Percentiles rank a stretch among this genome's conserved stretches.
Conservation (phyloP, 1,139 yeast genomes). For the Pichia sp. region DNA sequence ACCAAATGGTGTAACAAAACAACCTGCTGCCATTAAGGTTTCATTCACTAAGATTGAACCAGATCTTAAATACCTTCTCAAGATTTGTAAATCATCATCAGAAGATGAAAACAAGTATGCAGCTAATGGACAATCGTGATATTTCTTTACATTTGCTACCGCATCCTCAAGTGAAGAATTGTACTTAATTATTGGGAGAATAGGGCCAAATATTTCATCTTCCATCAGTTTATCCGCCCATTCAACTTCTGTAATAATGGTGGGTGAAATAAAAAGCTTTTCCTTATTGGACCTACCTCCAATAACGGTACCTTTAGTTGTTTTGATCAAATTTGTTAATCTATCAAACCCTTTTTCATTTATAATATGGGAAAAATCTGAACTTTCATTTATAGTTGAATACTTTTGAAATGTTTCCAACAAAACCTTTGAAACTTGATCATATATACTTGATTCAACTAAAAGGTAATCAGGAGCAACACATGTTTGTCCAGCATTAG, state of each 20-base stretch:
- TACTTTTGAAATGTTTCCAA: conserved; percentile 40
- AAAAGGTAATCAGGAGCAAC: conserved; percentile 80
- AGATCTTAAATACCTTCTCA: conserved; percentile 52
- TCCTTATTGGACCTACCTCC: conserved; percentile 45
- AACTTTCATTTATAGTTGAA: conserved; percentile 33
- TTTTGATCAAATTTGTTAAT: conserved; percentile 39
- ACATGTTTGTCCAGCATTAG: conserved; percentile 88
- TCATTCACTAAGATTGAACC: conserved; percentile 76
- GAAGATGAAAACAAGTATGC: conserved; percentile 63
- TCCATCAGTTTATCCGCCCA: conserved; percentile 70
- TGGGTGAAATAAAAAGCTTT: conserved; percentile 62
- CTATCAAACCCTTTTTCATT: conserved; percentile 53
- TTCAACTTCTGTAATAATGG: conserved; percentile 54
- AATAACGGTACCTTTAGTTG: conserved; percentile 54
- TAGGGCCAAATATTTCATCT: conserved; percentile 79
- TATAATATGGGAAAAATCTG: conserved; percentile 57
- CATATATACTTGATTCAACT: conserved; percentile 53
- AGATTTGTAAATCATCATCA: conserved; percentile 44
- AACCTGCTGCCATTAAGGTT: conserved; percentile 62
- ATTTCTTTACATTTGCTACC: conserved; percentile 39
- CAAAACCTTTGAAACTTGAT: conserved; percentile 45
- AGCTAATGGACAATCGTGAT: conserved; percentile 86
- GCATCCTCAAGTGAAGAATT: conserved; percentile 39
- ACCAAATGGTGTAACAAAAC: conserved; percentile 79
- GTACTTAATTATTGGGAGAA: conserved; percentile 66